These are phyloP conservation scores for Ceratocystis albifundus DNA, from an alignment of 2,329 filamentous ascomycete genomes.

Conservation along the genomic window DNA sequence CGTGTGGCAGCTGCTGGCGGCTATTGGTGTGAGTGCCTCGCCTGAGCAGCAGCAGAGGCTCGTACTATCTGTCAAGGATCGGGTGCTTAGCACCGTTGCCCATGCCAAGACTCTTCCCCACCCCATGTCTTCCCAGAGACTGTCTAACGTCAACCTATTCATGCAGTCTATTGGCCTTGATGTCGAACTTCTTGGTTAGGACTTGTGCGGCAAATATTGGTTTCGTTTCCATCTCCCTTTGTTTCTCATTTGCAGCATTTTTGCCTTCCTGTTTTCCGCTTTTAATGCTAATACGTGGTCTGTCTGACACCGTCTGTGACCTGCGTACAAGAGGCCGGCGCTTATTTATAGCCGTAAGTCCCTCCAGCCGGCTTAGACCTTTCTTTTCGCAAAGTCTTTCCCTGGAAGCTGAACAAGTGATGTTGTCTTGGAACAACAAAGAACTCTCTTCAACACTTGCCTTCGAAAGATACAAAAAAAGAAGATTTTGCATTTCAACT, in stretches of 20 bases:
- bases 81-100: conserved; percentile 87
- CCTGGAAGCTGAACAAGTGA: conserved; percentile 6
- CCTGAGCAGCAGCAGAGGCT: conserved; percentile 91
- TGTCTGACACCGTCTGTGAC: background rate
- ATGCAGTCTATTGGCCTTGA: conserved; percentile 98
- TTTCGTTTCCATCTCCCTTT: conserved; percentile 14
- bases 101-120: conserved; percentile 80
- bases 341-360: conserved; percentile 23
- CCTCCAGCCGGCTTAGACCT: conserved; percentile 18
- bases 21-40: conserved; percentile 83
- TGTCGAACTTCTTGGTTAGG: conserved; percentile 54
- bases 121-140: conserved; percentile 69
- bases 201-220: background rate
- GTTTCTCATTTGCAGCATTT: conserved; percentile 16
- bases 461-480: conserved; percentile 1
- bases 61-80: conserved; percentile 92
- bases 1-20: conserved; percentile 94
- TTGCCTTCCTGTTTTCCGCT: conserved; percentile 6
- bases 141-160: conserved; percentile 92
- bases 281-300: background rate
- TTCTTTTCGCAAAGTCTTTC: conserved; percentile 22
- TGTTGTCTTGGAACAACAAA: background rate
- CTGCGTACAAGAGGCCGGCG: conserved; percentile 13
- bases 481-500: background rate
- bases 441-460: background rate